Evolutionary conservation across 805 yeast genomes (phyloP).

Genomic region (Cyberlindnera lachancei): DNA sequence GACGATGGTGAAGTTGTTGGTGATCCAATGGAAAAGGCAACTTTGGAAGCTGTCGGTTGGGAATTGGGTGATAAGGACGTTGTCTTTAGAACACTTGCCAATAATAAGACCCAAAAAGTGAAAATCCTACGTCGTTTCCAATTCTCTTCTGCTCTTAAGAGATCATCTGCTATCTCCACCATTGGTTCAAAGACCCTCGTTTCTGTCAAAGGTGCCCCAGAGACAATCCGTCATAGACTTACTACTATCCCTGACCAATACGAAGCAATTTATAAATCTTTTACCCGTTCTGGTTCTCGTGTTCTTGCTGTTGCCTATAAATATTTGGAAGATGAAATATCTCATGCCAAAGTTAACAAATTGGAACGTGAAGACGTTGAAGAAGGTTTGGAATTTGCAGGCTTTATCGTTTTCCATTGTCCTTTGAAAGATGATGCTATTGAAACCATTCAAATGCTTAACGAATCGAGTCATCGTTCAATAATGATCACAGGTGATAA

Average conservation of each 20-base stretch:
- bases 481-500: conserved; percentile 99
- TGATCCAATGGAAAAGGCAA: conserved; percentile 98
- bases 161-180: conserved; percentile 82
- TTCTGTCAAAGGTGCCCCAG: conserved; percentile 97
- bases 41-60: conserved; percentile 85
- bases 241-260: conserved; percentile 64
- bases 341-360: conserved; percentile 44
- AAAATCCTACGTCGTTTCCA: conserved; percentile 89
- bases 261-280: conserved; percentile 80
- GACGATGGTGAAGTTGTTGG: conserved; percentile 98
- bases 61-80: conserved; percentile 68
- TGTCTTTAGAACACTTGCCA: conserved; percentile 38
- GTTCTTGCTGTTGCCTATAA: conserved; percentile 94
- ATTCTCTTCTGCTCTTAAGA: conserved; percentile 90
- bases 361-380: conserved; percentile 74
- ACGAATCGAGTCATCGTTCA: conserved; percentile 91
- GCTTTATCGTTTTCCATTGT: conserved; percentile 94
- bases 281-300: conserved; percentile 93
- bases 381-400: conserved; percentile 68
- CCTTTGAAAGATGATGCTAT: conserved; percentile 93
- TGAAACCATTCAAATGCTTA: conserved; percentile 84
- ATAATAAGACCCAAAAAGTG: conserved; percentile 37
- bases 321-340: conserved; percentile 43
- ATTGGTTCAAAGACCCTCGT: conserved; percentile 54
- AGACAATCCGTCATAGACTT: conserved; percentile 79